Percentiles rank a stretch among this genome's conserved stretches.
Conservation (phyloP, 1,284 basidiomycete genomes). For the Agroathelia rolfsii region DNA sequence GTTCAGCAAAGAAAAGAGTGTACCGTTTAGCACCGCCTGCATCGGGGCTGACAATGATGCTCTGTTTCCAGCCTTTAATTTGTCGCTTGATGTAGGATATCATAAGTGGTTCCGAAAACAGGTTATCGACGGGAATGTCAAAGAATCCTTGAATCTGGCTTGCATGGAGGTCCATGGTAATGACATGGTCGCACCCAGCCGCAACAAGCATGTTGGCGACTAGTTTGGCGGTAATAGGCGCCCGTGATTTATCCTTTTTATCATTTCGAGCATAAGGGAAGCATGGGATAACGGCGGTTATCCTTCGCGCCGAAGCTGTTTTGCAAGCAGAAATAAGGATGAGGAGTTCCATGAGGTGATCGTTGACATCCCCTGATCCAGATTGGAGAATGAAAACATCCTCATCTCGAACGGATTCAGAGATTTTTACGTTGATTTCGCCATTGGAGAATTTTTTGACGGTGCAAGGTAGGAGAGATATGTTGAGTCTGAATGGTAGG, state of each 20-base stretch:
- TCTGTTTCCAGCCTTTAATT: constrained; percentile 81
- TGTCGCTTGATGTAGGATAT: constrained; percentile 82
- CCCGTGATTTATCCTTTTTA: constrained; percentile 95
- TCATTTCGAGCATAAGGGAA: constrained; percentile 97
- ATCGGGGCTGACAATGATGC: constrained; percentile 94
- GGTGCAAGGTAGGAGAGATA: constrained; percentile 82
- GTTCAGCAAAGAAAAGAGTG: constrained; percentile 19
- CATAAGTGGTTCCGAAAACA: constrained; percentile 86
- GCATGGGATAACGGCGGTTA: constrained; percentile 97
- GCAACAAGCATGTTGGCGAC: constrained; percentile 96
- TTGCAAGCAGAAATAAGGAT: constrained; percentile 92
- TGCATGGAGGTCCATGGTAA: constrained; percentile 97
- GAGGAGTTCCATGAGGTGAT: constrained; percentile 86
- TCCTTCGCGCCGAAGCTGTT: constrained; percentile 90
- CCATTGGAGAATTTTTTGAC: constrained; percentile 96
- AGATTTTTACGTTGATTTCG: constrained; percentile 87
- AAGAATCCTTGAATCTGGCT: constrained; percentile 99
- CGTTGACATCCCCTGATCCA: constrained; percentile 69
- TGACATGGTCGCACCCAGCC: constrained; percentile 96
- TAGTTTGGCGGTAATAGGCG: constrained; percentile 97
- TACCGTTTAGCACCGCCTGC: constrained; percentile 97
- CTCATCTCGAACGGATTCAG: constrained; percentile 93
- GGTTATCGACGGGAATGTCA: constrained; percentile 97
- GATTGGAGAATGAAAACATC: constrained; percentile 96
- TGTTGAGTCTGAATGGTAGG: constrained; percentile 62